These are phyloP conservation scores for Carex arenaria DNA, from an alignment of 202 grass and related monocot species.

Conservation along the genomic window DNA sequence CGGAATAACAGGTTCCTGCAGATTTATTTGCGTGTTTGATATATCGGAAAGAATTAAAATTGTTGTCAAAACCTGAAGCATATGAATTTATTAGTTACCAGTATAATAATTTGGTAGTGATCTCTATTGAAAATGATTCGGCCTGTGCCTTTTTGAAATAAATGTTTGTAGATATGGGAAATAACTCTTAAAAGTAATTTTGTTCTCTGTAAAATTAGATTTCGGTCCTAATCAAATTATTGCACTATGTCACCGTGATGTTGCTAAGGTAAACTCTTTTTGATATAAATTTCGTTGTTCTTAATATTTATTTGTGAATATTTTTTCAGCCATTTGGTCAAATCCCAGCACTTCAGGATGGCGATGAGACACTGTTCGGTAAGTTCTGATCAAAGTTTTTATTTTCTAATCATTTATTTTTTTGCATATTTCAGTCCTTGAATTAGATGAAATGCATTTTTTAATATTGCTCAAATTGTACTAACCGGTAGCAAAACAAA, in stretches of 20 bases:
- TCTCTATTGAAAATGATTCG: no score
- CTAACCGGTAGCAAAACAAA: neutral
- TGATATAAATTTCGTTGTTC: neutral
- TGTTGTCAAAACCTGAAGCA: no score
- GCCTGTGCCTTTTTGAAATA: no score
- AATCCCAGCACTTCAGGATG: slow-evolving; percentile 74
- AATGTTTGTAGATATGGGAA: neutral
- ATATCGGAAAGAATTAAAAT: no score
- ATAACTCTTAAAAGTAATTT: neutral
- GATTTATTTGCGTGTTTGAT: no score
- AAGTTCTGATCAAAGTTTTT: neutral
- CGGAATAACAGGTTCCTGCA: no score
- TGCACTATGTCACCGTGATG: neutral
- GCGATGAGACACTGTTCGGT: slow-evolving; percentile 62
- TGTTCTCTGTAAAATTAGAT: neutral
- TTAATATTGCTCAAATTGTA: neutral
- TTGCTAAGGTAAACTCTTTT: neutral
- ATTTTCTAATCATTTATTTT: neutral
- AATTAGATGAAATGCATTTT: neutral
- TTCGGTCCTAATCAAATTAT: neutral
- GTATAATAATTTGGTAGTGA: no score
- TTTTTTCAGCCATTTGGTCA: slow-evolving; percentile 74
- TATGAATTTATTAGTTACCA: no score
- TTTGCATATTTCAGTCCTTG: neutral
- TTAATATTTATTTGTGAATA: neutral